Percentiles rank a stretch among this genome's conserved stretches.
Evolutionary conservation across 768 basidiomycete species (phyloP).

Genomic region (Pleurotus salmoneostramineus): DNA sequence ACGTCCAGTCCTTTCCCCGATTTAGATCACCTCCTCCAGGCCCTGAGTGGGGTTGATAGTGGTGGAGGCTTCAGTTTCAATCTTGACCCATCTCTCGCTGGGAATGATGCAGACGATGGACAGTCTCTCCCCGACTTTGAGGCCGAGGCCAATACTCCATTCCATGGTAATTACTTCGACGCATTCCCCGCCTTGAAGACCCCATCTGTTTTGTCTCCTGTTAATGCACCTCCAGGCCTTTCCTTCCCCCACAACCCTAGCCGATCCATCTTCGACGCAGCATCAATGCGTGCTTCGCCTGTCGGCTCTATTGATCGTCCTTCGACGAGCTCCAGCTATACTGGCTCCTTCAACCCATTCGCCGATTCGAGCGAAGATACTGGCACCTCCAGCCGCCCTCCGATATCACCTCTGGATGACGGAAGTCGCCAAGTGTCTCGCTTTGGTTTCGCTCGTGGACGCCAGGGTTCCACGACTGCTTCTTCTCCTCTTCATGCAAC

Average conservation of each 20-base stretch:
- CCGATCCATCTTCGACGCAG: conserved; percentile 56
- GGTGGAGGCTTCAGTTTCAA: conserved; percentile 82
- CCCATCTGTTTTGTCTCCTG: conserved; percentile 21
- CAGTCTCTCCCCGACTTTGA: conserved; percentile 50
- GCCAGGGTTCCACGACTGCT: conserved; percentile 52
- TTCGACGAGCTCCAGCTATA: conserved; percentile 48
- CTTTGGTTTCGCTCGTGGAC: conserved; percentile 77
- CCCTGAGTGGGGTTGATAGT: conserved; percentile 58
- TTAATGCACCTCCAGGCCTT: conserved; percentile 51
- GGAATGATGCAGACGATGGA: conserved; percentile 32
- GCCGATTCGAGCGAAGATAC: conserved; percentile 54
- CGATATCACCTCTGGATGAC: conserved; percentile 45
- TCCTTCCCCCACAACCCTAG: conserved; percentile 42
- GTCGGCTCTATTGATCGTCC: conserved; percentile 38
- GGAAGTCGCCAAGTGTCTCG: conserved; percentile 72
- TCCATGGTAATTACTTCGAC: conserved; percentile 63
- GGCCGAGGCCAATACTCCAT: conserved; percentile 47
- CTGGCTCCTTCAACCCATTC: conserved; percentile 81
- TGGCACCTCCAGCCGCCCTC: conserved; percentile 25
- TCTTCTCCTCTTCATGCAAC: conserved; percentile 57
- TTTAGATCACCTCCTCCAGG: conserved; percentile 79
- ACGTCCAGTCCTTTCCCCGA: conserved; percentile 78
- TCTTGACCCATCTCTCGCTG: conserved; percentile 74
- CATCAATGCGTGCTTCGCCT: conserved; percentile 32
- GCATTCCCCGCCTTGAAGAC: conserved; percentile 63